Conservation (phyloP, 371 early-diverging fungal genomes). For the Lichtheimia hyalospora region DNA sequence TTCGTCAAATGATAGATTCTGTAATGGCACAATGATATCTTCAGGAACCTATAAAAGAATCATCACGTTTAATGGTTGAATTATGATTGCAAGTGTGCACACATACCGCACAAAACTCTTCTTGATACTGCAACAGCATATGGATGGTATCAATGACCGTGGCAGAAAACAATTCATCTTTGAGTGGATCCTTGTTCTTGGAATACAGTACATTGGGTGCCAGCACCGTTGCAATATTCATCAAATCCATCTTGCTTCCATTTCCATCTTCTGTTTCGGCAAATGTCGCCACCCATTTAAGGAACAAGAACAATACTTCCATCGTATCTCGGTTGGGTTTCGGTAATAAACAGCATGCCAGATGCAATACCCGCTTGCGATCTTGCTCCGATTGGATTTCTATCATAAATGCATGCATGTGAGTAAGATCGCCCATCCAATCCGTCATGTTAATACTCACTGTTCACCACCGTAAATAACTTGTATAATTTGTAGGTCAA, state of each 20-base stretch:
- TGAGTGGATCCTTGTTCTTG: slow-evolving; percentile 71
- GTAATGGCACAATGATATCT: slow-evolving; percentile 62
- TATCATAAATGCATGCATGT: slow-evolving; percentile 1
- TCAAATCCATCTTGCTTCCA: slow-evolving; percentile 89
- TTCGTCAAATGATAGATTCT: slow-evolving; percentile 56
- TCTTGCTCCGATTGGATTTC: slow-evolving; percentile 56
- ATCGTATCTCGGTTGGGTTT: slow-evolving; percentile 90
- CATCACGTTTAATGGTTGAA: not conserved
- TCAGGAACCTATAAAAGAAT: slow-evolving; percentile 56
- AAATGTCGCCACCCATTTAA: slow-evolving; percentile 81
- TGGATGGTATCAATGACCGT: slow-evolving; percentile 74
- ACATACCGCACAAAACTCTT: slow-evolving; percentile 70
- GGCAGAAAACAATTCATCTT: slow-evolving; percentile 65
- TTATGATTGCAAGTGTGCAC: not conserved
- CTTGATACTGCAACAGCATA: slow-evolving; percentile 72
- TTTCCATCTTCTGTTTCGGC: slow-evolving; percentile 64
- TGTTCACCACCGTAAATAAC: slow-evolving; percentile 80
- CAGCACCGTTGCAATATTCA: slow-evolving; percentile 90
- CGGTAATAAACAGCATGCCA: slow-evolving; percentile 84
- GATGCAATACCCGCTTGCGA: slow-evolving; percentile 71
- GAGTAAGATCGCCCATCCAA: no score
- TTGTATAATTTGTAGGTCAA: slow-evolving; percentile 85
- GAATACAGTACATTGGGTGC: slow-evolving; percentile 92
- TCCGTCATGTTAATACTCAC: slow-evolving; percentile 38
- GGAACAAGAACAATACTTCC: slow-evolving; percentile 83